A percentile compares a stretch with the other conserved stretches of the same genome.
Evolutionary conservation across 2,329 filamentous ascomycete genomes (phyloP).

Genomic region (Chaetomiaceae sp.): DNA sequence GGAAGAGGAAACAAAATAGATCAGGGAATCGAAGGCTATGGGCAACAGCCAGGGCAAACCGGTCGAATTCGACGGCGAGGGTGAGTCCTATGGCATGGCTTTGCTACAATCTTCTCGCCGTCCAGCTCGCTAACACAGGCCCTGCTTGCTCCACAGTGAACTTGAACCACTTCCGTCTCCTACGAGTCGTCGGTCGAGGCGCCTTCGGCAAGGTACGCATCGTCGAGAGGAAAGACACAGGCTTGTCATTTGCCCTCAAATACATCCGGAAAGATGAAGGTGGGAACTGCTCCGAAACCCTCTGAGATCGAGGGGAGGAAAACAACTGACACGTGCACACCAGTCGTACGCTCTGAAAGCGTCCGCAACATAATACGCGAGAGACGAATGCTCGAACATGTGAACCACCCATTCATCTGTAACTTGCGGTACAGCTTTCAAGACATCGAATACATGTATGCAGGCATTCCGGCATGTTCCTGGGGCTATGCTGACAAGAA

Average conservation of each 20-base stretch:
- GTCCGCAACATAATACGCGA: constrained; percentile 98
- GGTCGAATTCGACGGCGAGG: constrained; percentile 87
- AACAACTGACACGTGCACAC: constrained; percentile 7
- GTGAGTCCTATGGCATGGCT: constrained; percentile 50
- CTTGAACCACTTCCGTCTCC: constrained; percentile 91
- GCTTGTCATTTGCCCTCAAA: constrained; percentile 90
- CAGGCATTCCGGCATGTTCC: constrained; percentile 9
- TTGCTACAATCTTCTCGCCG: background rate
- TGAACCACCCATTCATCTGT: constrained; percentile 97
- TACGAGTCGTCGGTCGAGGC: constrained; percentile 94
- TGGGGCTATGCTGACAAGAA: constrained; percentile 43
- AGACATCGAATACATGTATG: constrained; percentile 97
- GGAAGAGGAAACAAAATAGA: background rate
- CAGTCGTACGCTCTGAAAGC: constrained; percentile 94
- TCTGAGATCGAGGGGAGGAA: background rate
- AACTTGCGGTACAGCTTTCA: constrained; percentile 99
- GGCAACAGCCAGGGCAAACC: constrained; percentile 94
- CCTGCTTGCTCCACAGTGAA: constrained; percentile 59
- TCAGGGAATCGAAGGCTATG: constrained; percentile 49
- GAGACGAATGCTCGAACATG: constrained; percentile 93
- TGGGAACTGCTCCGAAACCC: constrained; percentile 38
- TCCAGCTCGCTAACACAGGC: background rate
- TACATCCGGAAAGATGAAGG: constrained; percentile 99
- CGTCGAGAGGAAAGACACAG: constrained; percentile 94
- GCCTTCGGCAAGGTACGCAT: constrained; percentile 99